These are phyloP conservation scores for Anaeromyces robustus DNA, from an alignment of 192 early-diverging fungal species.

Conservation along the genomic window DNA sequence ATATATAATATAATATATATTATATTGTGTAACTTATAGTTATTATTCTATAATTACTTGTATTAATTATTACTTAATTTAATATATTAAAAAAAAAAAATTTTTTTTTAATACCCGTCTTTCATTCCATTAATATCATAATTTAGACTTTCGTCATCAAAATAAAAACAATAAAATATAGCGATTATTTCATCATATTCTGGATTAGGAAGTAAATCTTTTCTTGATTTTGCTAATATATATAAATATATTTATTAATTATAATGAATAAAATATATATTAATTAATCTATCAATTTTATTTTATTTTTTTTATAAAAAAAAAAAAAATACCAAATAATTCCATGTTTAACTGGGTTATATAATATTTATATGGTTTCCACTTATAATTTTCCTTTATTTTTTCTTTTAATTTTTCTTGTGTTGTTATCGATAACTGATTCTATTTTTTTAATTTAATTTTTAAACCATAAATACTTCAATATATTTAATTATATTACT, in stretches of 20 bases:
- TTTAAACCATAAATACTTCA: no score
- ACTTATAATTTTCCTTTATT: background rate
- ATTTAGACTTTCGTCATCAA: constrained; percentile 17
- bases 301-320: background rate
- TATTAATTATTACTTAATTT: background rate
- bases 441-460: no score
- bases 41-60: background rate
- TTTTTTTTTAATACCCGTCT: no score
- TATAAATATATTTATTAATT: background rate
- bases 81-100: no score
- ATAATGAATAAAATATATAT: background rate
- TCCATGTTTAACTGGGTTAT: background rate
- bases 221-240: constrained; percentile 16
- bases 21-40: no score
- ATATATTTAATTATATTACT: no score
- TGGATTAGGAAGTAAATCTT: constrained; percentile 49
- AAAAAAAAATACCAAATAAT: background rate
- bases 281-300: no score
- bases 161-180: constrained; percentile 55
- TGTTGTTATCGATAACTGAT: background rate
- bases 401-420: background rate
- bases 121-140: constrained; percentile 9
- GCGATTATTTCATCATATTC: constrained; percentile 34
- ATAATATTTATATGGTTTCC: background rate
- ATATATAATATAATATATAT: no score